A percentile compares a stretch with the other conserved stretches of the same genome.
These are phyloP conservation scores for Colletotrichum karsti DNA, from an alignment of 2,329 filamentous ascomycete genomes.

Conservation along the genomic window DNA sequence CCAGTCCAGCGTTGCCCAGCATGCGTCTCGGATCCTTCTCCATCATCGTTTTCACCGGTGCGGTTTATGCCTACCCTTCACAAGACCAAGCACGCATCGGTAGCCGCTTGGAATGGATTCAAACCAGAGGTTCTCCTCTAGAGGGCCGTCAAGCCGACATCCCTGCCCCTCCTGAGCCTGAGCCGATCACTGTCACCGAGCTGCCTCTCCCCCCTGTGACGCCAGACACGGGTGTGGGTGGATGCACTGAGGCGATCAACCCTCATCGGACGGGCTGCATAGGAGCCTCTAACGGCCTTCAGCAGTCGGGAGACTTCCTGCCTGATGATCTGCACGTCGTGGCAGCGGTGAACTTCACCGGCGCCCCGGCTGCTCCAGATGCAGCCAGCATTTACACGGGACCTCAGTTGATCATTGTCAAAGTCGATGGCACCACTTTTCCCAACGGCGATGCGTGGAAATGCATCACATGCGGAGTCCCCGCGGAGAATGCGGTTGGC, in stretches of 20 bases:
- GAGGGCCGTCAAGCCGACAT: neutral
- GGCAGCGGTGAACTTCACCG: constrained; percentile 47
- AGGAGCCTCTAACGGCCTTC: constrained; percentile 13
- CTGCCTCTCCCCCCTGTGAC: constrained; percentile 47
- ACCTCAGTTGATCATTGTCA: constrained; percentile 51
- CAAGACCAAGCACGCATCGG: neutral
- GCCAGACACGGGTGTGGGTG: constrained; percentile 33
- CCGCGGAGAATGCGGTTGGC: constrained; percentile 38
- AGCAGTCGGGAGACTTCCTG: constrained; percentile 40
- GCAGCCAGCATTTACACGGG: constrained; percentile 50
- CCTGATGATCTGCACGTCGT: constrained; percentile 53
- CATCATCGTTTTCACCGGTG: neutral
- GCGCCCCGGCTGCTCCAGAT: constrained; percentile 48
- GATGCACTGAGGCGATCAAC: constrained; percentile 44
- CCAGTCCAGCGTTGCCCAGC: too few species aligned
- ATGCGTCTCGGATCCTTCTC: neutral
- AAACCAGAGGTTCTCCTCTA: too few species aligned
- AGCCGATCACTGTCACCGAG: constrained; percentile 43
- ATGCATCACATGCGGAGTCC: constrained; percentile 54
- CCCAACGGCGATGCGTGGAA: constrained; percentile 55
- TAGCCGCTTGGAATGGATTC: neutral
- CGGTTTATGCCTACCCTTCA: neutral
- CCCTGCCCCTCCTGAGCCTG: constrained; percentile 38
- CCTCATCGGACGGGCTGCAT: constrained; percentile 48
- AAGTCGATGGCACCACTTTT: constrained; percentile 49